These are phyloP conservation scores for Cladosporium phlei DNA, from an alignment of 2,329 filamentous ascomycete genomes.

Conservation along the genomic window DNA sequence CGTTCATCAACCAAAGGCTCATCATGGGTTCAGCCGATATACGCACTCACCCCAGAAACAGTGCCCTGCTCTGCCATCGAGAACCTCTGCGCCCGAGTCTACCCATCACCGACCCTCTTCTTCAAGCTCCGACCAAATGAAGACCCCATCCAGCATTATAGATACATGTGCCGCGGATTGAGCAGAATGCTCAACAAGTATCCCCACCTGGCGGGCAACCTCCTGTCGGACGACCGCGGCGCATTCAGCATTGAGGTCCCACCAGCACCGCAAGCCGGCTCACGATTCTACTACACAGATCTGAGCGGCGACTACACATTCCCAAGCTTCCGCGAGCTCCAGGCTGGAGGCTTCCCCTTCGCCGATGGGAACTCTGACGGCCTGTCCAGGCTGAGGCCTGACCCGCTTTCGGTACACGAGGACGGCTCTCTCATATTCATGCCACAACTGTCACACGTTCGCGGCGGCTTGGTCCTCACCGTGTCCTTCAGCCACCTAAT, in stretches of 20 bases:
- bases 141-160: not conserved
- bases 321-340: slow-evolving; percentile 11
- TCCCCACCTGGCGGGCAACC: slow-evolving; percentile 3
- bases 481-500: slow-evolving; percentile 10
- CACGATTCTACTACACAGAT: slow-evolving; percentile 9
- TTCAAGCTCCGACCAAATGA: not conserved
- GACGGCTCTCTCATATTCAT: slow-evolving; percentile 5
- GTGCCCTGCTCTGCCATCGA: slow-evolving; percentile 13
- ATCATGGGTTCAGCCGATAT: slow-evolving; percentile 7
- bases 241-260: slow-evolving; percentile 11
- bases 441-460: slow-evolving; percentile 5
- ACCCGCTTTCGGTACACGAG: not conserved
- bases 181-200: slow-evolving; percentile 1
- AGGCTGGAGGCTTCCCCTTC: slow-evolving; percentile 4
- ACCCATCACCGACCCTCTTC: slow-evolving; percentile 10
- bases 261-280: slow-evolving; percentile 7
- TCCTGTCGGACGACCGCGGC: slow-evolving; percentile 10
- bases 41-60: not conserved
- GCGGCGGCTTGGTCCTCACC: slow-evolving; percentile 9
- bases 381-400: slow-evolving; percentile 2
- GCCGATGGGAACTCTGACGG: slow-evolving; percentile 10
- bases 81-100: slow-evolving; percentile 14
- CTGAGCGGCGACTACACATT: slow-evolving; percentile 10
- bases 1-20: slow-evolving; percentile 4
- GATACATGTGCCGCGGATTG: slow-evolving; percentile 6